These are phyloP conservation scores for Aspergillus brunneoviolaceus DNA, from an alignment of 2,329 filamentous ascomycete genomes.

Conservation along the genomic window DNA sequence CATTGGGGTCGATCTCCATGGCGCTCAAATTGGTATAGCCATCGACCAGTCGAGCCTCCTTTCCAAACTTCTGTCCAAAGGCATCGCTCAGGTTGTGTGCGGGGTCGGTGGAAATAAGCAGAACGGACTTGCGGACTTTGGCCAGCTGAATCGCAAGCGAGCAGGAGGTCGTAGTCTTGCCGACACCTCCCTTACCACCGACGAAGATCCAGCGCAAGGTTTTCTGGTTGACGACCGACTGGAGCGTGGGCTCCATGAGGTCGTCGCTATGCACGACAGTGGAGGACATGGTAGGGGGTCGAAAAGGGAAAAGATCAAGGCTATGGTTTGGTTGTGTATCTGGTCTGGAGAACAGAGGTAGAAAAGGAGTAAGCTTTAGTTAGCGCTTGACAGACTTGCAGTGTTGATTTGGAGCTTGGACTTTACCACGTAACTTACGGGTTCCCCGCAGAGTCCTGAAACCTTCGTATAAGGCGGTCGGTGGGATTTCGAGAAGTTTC, in stretches of 20 bases:
- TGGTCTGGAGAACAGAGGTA: not conserved
- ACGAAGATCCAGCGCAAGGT: constrained; percentile 98
- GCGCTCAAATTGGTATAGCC: constrained; percentile 92
- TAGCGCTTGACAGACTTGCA: not conserved
- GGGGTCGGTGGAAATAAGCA: constrained; percentile 97
- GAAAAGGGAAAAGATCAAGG: not conserved
- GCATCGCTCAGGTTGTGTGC: constrained; percentile 98
- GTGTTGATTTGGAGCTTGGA: constrained; percentile 3
- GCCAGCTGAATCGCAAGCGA: constrained; percentile 97
- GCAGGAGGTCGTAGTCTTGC: constrained; percentile 99
- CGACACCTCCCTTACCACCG: constrained; percentile 95
- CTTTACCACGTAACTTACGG: constrained; percentile 8
- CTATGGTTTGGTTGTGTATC: not conserved
- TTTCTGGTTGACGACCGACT: constrained; percentile 92
- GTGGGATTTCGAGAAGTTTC: constrained; percentile 16
- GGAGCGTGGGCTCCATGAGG: constrained; percentile 84
- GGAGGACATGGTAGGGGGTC: constrained; percentile 39
- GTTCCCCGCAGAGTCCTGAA: constrained; percentile 14
- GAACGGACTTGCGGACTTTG: constrained; percentile 88
- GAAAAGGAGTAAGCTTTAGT: not conserved
- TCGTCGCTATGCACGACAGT: constrained; percentile 58
- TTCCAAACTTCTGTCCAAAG: constrained; percentile 98
- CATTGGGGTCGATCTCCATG: constrained; percentile 99
- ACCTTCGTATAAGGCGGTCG: constrained; percentile 11
- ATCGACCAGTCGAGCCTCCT: constrained; percentile 89